Percentiles rank a stretch among this genome's conserved stretches.
phyloP scores from a whole-genome alignment of 805 yeast genomes.

The Wickerhamiella bombiphila region DNA sequence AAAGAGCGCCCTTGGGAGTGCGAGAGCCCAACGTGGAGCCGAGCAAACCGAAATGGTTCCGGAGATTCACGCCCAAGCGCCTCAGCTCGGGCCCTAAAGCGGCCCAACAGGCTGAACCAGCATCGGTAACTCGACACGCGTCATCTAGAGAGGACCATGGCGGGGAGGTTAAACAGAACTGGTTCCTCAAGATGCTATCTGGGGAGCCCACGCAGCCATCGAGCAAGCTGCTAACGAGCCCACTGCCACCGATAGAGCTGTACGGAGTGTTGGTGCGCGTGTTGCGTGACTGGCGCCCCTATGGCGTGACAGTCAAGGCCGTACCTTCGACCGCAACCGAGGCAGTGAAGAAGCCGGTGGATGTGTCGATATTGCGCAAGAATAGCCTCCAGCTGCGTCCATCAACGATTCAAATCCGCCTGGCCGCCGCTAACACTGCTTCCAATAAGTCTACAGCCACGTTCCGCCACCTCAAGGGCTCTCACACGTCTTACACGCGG shows the following conservation, averaged over 20 bases:
- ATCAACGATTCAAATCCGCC: slow-evolving; percentile 20
- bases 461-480: slow-evolving; percentile 20
- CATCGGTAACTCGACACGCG: background rate
- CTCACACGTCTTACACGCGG: slow-evolving; percentile 19
- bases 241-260: slow-evolving; percentile 18
- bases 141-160: slow-evolving; percentile 1
- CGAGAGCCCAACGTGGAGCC: background rate
- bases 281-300: slow-evolving; percentile 25
- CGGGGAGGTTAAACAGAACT: slow-evolving; percentile 23
- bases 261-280: slow-evolving; percentile 21
- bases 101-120: slow-evolving; percentile 1
- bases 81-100: slow-evolving; percentile 1
- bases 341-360: slow-evolving; percentile 17
- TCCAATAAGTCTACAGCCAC: slow-evolving; percentile 14
- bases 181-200: slow-evolving; percentile 24
- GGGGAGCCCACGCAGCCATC: slow-evolving; percentile 7
- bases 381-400: slow-evolving; percentile 24
- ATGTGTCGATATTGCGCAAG: slow-evolving; percentile 22
- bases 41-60: background rate
- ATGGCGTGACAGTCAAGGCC: slow-evolving; percentile 22
- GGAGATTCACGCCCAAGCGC: background rate
- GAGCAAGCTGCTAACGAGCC: slow-evolving; percentile 18
- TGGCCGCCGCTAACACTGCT: slow-evolving; percentile 9
- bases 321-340: slow-evolving; percentile 15
- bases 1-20: background rate